Evolutionary conservation across 257 asterid species (phyloP).

Genomic region (Phtheirospermum japonicum): DNA sequence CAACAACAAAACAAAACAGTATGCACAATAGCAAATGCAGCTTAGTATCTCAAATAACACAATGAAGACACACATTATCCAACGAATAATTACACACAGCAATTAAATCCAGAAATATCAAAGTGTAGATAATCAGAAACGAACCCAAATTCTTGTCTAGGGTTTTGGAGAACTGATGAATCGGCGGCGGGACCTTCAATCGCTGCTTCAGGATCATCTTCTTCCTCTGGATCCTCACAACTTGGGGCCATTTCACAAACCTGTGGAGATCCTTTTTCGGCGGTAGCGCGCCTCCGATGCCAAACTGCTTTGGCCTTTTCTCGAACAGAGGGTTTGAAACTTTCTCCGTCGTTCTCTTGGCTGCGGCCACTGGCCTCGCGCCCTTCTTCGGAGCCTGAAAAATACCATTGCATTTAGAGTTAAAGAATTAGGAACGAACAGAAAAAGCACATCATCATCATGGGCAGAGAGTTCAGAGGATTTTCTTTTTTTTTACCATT

Average conservation of each 20-base stretch:
- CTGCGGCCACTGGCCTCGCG: slow-evolving; percentile 38
- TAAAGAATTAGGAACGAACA: slow-evolving; percentile 3
- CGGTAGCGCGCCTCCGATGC: slow-evolving; percentile 55
- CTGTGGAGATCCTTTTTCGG: slow-evolving; percentile 59
- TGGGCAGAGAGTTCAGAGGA: neutral
- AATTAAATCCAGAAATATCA: too few relatives aligned
- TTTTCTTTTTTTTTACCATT: slow-evolving; percentile 27
- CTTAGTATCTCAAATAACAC: too few relatives aligned
- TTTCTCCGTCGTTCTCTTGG: slow-evolving; percentile 46
- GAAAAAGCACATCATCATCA: neutral
- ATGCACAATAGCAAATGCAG: too few relatives aligned
- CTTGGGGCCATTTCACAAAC: slow-evolving; percentile 59
- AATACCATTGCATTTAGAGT: neutral
- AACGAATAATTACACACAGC: too few relatives aligned
- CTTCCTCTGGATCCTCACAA: slow-evolving; percentile 53
- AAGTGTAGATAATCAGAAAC: neutral
- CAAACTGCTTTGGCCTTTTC: slow-evolving; percentile 56
- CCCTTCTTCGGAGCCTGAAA: slow-evolving; percentile 61
- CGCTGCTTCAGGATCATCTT: slow-evolving; percentile 49
- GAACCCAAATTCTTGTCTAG: slow-evolving; percentile 50
- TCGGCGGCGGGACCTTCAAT: slow-evolving; percentile 51
- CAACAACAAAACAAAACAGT: too few relatives aligned
- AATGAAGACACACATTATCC: too few relatives aligned
- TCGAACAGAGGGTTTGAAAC: slow-evolving; percentile 49
- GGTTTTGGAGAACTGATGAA: slow-evolving; percentile 56